Evolutionary conservation across 306 rosid species (phyloP).

Genomic region (Vachellia collinsii): DNA sequence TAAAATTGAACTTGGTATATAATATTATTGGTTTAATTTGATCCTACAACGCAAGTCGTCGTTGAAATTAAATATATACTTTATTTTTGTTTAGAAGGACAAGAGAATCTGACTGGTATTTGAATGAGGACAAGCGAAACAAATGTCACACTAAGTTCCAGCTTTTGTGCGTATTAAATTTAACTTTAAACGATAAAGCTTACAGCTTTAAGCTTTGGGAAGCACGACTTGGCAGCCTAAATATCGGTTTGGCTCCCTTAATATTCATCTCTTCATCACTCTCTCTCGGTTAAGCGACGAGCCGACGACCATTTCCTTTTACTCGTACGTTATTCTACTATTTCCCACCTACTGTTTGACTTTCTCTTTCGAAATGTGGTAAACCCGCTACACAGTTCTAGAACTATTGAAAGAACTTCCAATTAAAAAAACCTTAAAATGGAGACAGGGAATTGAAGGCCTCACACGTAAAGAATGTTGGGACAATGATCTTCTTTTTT

Average conservation of each 20-base stretch:
- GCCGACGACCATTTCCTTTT: conserved; percentile 58
- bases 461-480: conserved; percentile 48
- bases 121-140: conserved; percentile 79
- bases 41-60: conserved; percentile 8
- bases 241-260: conserved; percentile 48
- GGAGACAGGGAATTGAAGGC: conserved; percentile 11
- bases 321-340: not conserved
- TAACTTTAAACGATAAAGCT: conserved; percentile 61
- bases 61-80: not conserved
- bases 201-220: conserved; percentile 64
- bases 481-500: conserved; percentile 4
- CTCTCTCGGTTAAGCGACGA: not conserved
- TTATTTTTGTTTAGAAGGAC: not conserved
- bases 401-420: not conserved
- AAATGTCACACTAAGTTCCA: conserved; percentile 62
- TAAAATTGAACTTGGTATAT: not conserved
- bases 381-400: conserved; percentile 44
- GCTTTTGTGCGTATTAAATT: conserved; percentile 44
- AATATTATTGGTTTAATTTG: not conserved
- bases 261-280: conserved; percentile 23
- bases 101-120: conserved; percentile 65
- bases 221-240: conserved; percentile 64
- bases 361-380: conserved; percentile 50
- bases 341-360: conserved; percentile 47
- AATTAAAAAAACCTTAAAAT: not conserved